These are phyloP conservation scores for Chenopodium suecicum DNA, from an alignment of 148 eudicot species.

Conservation along the genomic window DNA sequence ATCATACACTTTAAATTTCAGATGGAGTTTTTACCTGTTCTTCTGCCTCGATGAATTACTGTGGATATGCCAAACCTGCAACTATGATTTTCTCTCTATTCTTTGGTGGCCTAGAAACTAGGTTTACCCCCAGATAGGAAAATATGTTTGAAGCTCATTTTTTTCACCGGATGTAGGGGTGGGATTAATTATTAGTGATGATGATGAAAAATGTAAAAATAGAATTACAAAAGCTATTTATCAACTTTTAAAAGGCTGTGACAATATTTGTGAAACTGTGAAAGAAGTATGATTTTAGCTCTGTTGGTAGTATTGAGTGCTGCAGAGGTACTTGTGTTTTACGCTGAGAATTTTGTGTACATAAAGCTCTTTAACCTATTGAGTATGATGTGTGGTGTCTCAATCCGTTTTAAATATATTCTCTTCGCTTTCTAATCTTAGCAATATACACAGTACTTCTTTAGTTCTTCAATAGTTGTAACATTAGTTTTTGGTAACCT, in stretches of 20 bases:
- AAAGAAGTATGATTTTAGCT: neutral
- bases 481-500: too few species aligned
- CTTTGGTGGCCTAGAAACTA: slow-evolving; percentile 21
- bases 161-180: slow-evolving; percentile 14
- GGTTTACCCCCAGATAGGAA: slow-evolving; percentile 15
- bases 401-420: neutral
- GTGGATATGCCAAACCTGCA: slow-evolving; percentile 19
- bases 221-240: neutral
- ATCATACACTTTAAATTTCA: slow-evolving; percentile 45
- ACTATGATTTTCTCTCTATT: slow-evolving; percentile 19
- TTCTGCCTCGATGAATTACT: slow-evolving; percentile 9
- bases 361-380: neutral
- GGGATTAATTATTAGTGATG: slow-evolving; percentile 3
- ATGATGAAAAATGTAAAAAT: slow-evolving; percentile 10
- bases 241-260: neutral
- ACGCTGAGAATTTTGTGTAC: neutral
- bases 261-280: neutral
- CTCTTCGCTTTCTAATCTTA: neutral
- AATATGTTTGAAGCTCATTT: slow-evolving; percentile 13
- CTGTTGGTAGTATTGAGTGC: neutral
- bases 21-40: slow-evolving; percentile 13
- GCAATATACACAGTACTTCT: neutral
- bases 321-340: neutral
- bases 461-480: too few species aligned
- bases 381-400: neutral